Evolutionary conservation across 2,329 filamentous ascomycete genomes (phyloP).

Genomic region (Cryphonectria parasitica): DNA sequence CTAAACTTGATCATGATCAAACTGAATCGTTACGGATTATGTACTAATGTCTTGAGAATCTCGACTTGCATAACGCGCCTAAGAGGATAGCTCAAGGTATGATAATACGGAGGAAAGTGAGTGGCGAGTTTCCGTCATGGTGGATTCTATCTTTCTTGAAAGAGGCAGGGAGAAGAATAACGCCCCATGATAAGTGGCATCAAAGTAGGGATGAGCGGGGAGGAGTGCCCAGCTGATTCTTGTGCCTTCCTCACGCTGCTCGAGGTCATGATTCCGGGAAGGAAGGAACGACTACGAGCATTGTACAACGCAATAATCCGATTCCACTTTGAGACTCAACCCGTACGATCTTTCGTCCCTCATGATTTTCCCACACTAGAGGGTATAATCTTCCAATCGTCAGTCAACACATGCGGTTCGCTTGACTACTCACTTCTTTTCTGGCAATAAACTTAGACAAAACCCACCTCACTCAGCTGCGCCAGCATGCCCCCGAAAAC

Average conservation of each 20-base stretch:
- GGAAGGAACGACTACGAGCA: constrained; percentile 3
- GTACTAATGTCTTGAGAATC: background rate
- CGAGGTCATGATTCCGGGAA: background rate
- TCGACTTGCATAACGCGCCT: background rate
- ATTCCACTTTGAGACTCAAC: background rate
- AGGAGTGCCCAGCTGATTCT: background rate
- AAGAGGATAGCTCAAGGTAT: background rate
- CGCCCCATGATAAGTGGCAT: background rate
- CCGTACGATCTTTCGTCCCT: background rate
- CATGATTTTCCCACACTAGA: background rate
- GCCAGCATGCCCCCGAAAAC: constrained; percentile 23
- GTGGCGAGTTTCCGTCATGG: background rate
- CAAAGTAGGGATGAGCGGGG: background rate
- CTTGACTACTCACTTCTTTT: background rate
- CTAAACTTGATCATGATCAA: background rate
- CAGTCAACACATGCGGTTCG: background rate
- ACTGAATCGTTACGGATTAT: background rate
- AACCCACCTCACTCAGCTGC: background rate
- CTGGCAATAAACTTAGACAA: background rate
- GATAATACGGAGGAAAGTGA: background rate
- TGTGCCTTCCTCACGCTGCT: constrained; percentile 1
- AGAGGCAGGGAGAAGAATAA: background rate
- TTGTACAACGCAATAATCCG: background rate
- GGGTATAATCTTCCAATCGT: background rate
- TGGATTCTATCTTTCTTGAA: background rate